Evolutionary conservation across 1,284 basidiomycete genomes (phyloP).

Genomic region (Tetrapyrgos nigripes): DNA sequence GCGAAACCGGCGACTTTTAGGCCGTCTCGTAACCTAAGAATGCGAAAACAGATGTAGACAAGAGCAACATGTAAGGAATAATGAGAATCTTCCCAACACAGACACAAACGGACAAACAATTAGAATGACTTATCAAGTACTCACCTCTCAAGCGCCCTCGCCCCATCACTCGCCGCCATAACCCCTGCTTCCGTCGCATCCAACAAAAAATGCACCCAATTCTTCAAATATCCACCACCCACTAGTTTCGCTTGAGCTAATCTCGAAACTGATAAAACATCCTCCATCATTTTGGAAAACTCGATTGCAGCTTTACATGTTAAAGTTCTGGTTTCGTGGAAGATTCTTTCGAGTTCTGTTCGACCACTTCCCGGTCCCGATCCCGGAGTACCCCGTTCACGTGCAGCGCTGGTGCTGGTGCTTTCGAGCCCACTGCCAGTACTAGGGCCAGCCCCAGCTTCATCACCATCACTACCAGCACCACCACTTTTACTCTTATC

Average conservation of each 20-base stretch:
- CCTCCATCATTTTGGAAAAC: no score
- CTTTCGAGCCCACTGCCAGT: no score
- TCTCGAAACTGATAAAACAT: background rate
- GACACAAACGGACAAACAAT: background rate
- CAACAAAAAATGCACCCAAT: constrained; percentile 1
- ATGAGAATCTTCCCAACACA: background rate
- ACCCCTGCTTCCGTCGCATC: background rate
- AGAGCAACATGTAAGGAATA: background rate
- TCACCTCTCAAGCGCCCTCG: constrained; percentile 3
- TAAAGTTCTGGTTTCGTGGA: background rate
- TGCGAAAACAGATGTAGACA: background rate
- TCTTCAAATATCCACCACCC: background rate
- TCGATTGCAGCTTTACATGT: constrained; percentile 2
- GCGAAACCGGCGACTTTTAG: constrained; percentile 1
- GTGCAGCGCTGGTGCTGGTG: background rate
- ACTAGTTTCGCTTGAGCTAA: background rate
- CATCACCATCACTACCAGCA: background rate
- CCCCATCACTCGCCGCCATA: background rate
- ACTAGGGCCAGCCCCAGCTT: background rate
- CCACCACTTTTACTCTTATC: no score
- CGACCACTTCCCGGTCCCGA: no score
- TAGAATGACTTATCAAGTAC: background rate
- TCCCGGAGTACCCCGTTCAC: no score
- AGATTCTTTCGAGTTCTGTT: background rate
- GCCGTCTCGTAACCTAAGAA: constrained; percentile 8